Conservation (phyloP, 2,329 filamentous ascomycete species). For the Aspergillus sp. region DNA sequence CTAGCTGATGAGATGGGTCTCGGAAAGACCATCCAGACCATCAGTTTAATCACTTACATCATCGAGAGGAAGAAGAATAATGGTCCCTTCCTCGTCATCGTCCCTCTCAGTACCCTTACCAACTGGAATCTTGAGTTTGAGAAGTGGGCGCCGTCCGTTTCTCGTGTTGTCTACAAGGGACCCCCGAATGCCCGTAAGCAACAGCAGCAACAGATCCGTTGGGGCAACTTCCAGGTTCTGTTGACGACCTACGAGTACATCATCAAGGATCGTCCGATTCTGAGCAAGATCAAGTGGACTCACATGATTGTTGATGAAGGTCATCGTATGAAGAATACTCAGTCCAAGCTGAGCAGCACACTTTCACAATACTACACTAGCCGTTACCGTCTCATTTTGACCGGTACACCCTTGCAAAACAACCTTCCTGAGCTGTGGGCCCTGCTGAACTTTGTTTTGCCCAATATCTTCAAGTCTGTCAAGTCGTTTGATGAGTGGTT, state of each 20-base stretch:
- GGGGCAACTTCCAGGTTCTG: conserved; percentile 92
- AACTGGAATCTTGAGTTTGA: conserved; percentile 99
- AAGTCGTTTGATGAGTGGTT: conserved; percentile 99
- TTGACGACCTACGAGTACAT: conserved; percentile 99
- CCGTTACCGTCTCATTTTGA: conserved; percentile 93
- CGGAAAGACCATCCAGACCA: conserved; percentile 98
- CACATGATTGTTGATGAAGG: conserved; percentile 99
- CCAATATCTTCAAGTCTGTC: conserved; percentile 98
- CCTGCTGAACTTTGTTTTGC: conserved; percentile 95
- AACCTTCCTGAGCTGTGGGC: conserved; percentile 96
- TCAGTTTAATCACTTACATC: conserved; percentile 94
- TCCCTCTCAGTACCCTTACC: conserved; percentile 92
- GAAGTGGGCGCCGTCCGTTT: conserved; percentile 91
- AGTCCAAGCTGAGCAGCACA: conserved; percentile 93
- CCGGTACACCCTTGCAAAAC: conserved; percentile 95
- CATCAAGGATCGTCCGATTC: conserved; percentile 93
- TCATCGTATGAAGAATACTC: conserved; percentile 98
- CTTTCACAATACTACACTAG: conserved; percentile 95
- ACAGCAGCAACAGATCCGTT: conserved; percentile 91
- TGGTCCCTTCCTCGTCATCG: conserved; percentile 93
- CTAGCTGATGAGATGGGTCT: conserved; percentile 99
- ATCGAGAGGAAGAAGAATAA: conserved; percentile 93
- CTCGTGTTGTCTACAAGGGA: conserved; percentile 93
- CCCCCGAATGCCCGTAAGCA: conserved; percentile 84
- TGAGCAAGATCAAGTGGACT: conserved; percentile 99